Percentiles rank a stretch among this genome's conserved stretches.
phyloP scores from a whole-genome alignment of 2,329 filamentous ascomycete species.

The Botrytis hyacinthi region DNA sequence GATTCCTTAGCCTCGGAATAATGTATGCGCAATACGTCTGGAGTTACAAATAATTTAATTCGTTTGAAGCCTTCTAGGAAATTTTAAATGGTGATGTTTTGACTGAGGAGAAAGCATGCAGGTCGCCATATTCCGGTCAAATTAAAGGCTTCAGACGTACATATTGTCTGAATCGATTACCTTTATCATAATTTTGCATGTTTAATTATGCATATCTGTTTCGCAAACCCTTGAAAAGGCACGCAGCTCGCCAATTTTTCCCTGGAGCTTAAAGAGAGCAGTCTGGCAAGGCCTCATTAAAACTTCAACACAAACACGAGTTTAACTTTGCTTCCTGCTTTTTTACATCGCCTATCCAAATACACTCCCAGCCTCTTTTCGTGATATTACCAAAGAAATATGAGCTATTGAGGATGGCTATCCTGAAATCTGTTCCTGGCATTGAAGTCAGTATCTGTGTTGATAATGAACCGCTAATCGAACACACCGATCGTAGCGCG shows the following conservation, averaged over 20 bases:
- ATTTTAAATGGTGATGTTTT: background rate
- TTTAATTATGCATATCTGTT: background rate
- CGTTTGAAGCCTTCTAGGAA: background rate
- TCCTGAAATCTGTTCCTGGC: background rate
- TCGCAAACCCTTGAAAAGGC: background rate
- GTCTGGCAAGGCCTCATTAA: background rate
- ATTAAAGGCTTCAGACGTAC: background rate
- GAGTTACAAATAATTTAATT: background rate
- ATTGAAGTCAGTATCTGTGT: background rate
- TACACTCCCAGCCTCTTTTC: background rate
- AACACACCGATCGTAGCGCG: background rate
- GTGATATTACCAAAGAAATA: background rate
- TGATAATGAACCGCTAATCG: background rate
- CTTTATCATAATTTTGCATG: background rate
- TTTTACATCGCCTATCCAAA: background rate
- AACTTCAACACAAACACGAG: background rate
- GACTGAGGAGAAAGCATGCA: background rate
- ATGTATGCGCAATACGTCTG: background rate
- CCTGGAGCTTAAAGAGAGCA: background rate
- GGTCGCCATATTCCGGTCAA: background rate
- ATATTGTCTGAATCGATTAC: background rate
- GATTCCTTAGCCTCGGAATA: background rate
- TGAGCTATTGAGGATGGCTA: background rate
- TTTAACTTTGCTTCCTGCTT: background rate
- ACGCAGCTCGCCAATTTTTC: background rate